These are phyloP conservation scores for Sarocladium oryzae DNA, from an alignment of 2,329 filamentous ascomycete species.

Conservation along the genomic window DNA sequence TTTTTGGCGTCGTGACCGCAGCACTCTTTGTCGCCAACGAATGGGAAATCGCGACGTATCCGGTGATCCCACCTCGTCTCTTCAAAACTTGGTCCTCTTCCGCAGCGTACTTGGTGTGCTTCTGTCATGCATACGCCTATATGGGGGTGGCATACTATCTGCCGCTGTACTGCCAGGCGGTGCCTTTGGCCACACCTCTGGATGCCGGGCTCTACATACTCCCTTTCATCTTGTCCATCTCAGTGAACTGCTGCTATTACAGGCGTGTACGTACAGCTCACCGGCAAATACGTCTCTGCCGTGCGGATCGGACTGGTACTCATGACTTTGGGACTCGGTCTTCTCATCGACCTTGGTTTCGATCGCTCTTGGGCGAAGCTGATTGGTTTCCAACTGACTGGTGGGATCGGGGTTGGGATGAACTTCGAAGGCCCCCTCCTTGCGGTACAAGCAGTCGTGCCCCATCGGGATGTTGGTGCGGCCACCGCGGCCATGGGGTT, in stretches of 20 bases:
- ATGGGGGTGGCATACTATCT: conserved; percentile 64
- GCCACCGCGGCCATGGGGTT: conserved; percentile 58
- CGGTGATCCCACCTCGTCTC: conserved; percentile 61
- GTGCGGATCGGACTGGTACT: conserved; percentile 48
- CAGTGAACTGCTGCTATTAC: conserved; percentile 34
- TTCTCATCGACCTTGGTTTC: conserved; percentile 49
- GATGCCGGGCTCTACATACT: conserved; percentile 56
- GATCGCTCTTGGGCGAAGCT: conserved; percentile 40
- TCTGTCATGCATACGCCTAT: conserved; percentile 49
- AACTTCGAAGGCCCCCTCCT: conserved; percentile 59
- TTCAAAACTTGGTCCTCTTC: conserved; percentile 51
- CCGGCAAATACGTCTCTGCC: conserved; percentile 50
- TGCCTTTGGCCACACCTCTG: conserved; percentile 53
- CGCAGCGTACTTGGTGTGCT: conserved; percentile 43
- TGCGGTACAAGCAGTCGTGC: conserved; percentile 56
- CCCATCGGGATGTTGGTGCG: conserved; percentile 52
- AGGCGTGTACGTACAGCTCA: conserved; percentile 41
- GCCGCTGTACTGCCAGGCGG: conserved; percentile 67
- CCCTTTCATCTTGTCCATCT: conserved; percentile 49
- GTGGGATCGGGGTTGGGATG: conserved; percentile 54
- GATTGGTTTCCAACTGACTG: conserved; percentile 50
- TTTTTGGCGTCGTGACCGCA: conserved; percentile 49
- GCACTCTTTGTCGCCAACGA: conserved; percentile 54
- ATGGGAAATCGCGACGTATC: conserved; percentile 55
- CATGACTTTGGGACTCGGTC: conserved; percentile 53